Base-by-base conservation (phyloP, 2,329 filamentous ascomycete species). In the Aspergillus sp. region DNA sequence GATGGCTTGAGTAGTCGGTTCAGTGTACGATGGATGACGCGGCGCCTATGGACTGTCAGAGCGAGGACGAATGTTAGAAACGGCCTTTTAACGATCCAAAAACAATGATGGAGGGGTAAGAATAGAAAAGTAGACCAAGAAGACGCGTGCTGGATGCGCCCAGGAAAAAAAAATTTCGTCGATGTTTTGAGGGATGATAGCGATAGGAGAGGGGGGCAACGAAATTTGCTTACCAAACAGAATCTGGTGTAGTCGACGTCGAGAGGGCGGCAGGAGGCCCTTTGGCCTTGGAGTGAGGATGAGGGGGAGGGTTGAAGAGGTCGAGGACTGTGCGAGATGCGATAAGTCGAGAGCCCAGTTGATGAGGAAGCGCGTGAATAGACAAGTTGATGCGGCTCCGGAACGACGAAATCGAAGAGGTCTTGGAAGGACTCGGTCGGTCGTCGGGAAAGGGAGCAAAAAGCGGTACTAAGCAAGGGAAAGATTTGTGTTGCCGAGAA, bases 1-100 rank as follows among this genome's bases (percentile, higher is more conserved):
- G 62, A 61, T 63, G 58, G 63, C 60, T 69, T 68, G 60, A 66
- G 67, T 56, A 61, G 60, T 69, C 62, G 65, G 59, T 61, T 62
- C 57, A 61, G 62, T 48, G 30, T 66, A 67, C 61, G 62, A 65
- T 63, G 64, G 63, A 68, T 71, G 65, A 71, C 67, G 67, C 68
- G 68, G 68, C 61, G 64, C 59, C 62, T 71, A 72, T 70, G 55
- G 61, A 62, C 71, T 73, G 57, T 61, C 54, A 65, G 55, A 56
- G 51, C 43, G 36, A 47, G 38, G n/a, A 55, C 51, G 38, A 18
- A 41, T 36, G 39, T 64, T 55, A 60, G 56, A 53, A 53, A 67
- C 51, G 39, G 26, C 17, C 17, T 36, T 41, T 60, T 53, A 36
- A 45, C 60, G 32, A 49, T 56, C 60, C 24, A 45, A 45, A 22